Base-by-base conservation (phyloP, 2,329 filamentous ascomycete species). In the Cytospora paraplurivora region DNA sequence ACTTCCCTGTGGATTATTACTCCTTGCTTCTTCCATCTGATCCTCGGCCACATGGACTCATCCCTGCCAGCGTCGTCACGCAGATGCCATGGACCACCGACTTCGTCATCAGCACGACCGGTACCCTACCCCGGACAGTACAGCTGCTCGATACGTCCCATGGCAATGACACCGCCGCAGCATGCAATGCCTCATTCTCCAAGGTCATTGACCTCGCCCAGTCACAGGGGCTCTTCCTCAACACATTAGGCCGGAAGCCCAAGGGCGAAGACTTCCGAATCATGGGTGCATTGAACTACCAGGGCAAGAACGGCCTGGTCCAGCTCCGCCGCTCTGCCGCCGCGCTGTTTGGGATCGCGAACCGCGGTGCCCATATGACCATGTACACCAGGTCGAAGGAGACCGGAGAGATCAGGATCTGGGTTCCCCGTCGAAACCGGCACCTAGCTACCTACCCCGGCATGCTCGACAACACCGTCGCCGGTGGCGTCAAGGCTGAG, bases 381-480 rank as follows among this genome's bases (percentile, higher is more conserved):
- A 84, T 81, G 1, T 89, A 86, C 69, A 79, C 82, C 13, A 34
- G 76, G 74, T 71, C 10, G 50, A 59, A 67, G 47, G 89, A 44
- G 13, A 58, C 63, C 5, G 63, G 63, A 1, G 73, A 71, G 66
- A 53, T 90, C 59, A 84, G 82, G 70, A 81, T 93, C 33, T 93
- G 90, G 90, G 80, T 90, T 0, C 88, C 90, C 2, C 77, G 86
- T 34, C 80, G 90, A 4, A 82, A 86, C 21, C 77, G 76, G 51
- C 84, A 78, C 13, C 89, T 91, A 72, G 81, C 86, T 70, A 92
- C 89, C 0, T 92, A 90, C 70, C 85, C 85, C 0, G 82, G 85
- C 1, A 86, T 88, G 81, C 78, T 92, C 66, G 90, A 93, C 72
- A 91, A 90, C 68, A 88, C 88, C 3, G 90, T 92, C 7, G 90